These are phyloP conservation scores for Thalassiosira exigua DNA, from an alignment of 352 stramenopile genomes.

Conservation along the genomic window DNA sequence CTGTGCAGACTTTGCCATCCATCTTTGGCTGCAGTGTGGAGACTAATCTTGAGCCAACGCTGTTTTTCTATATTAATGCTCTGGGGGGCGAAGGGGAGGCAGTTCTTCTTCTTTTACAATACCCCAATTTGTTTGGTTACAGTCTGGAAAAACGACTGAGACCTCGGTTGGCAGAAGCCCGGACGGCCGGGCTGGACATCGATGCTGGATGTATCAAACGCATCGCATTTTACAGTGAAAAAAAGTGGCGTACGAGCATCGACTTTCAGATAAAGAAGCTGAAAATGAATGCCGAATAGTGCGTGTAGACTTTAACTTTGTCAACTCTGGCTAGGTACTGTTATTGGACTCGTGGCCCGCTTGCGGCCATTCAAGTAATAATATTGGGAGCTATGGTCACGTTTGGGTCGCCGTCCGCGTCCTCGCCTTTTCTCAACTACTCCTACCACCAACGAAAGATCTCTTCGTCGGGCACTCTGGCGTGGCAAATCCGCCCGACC, in stretches of 20 bases:
- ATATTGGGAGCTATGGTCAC: too few relatives aligned
- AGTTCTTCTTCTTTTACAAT: background rate
- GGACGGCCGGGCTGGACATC: background rate
- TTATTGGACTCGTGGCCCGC: too few relatives aligned
- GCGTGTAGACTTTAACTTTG: too few relatives aligned
- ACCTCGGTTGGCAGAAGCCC: slow-evolving; percentile 14
- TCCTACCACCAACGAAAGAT: background rate
- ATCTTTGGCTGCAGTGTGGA: slow-evolving; percentile 18
- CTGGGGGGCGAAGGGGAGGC: slow-evolving; percentile 16
- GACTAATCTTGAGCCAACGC: slow-evolving; percentile 15
- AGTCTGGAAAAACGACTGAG: slow-evolving; percentile 29
- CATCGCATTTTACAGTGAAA: slow-evolving; percentile 17
- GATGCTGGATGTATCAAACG: slow-evolving; percentile 2
- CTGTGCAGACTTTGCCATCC: slow-evolving; percentile 10
- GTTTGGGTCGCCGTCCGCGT: too few relatives aligned
- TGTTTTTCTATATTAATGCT: slow-evolving; percentile 27
- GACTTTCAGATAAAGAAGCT: too few relatives aligned
- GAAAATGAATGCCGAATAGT: too few relatives aligned
- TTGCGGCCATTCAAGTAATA: too few relatives aligned
- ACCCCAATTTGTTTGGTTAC: slow-evolving; percentile 31
- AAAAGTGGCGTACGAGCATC: too few relatives aligned
- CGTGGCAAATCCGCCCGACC: background rate
- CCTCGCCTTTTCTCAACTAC: too few relatives aligned
- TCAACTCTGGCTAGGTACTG: too few relatives aligned
- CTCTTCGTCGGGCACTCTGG: background rate